These are phyloP conservation scores for Pestalotiopsis fici DNA, from an alignment of 2,329 filamentous ascomycete genomes.

Conservation along the genomic window DNA sequence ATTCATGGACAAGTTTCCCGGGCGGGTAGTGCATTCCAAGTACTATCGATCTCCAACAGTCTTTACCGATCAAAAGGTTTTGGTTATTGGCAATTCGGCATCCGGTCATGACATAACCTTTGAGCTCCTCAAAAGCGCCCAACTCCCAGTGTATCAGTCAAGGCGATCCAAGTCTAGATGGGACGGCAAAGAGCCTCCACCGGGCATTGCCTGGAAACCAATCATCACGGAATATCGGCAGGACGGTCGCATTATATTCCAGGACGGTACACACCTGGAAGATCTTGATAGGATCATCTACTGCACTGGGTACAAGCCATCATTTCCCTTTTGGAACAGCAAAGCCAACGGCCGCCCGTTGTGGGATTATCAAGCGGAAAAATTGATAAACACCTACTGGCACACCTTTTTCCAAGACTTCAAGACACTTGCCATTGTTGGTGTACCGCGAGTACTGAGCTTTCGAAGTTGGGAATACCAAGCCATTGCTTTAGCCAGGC, in stretches of 20 bases:
- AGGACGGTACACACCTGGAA: constrained; percentile 34
- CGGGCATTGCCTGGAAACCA: constrained; percentile 55
- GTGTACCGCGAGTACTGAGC: constrained; percentile 50
- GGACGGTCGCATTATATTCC: constrained; percentile 44
- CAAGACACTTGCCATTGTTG: constrained; percentile 50
- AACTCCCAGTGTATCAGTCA: constrained; percentile 51
- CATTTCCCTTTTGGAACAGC: constrained; percentile 51
- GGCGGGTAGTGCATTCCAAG: constrained; percentile 45
- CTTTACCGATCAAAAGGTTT: constrained; percentile 33
- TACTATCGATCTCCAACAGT: constrained; percentile 39
- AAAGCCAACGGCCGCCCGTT: constrained; percentile 44
- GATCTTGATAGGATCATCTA: constrained; percentile 42
- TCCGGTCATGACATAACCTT: constrained; percentile 41
- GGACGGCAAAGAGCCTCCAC: constrained; percentile 48
- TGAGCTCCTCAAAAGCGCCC: constrained; percentile 36
- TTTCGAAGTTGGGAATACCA: constrained; percentile 60
- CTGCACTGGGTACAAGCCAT: constrained; percentile 43
- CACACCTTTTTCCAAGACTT: constrained; percentile 54
- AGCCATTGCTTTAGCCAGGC: constrained; percentile 51
- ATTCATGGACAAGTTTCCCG: constrained; percentile 39
- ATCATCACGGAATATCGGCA: constrained; percentile 44
- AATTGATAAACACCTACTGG: constrained; percentile 46
- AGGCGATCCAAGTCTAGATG: constrained; percentile 48
- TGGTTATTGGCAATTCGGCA: constrained; percentile 45
- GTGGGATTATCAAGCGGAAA: constrained; percentile 49